Conservation (phyloP, 192 early-diverging fungal species). For the Helicostylum pulchrum region DNA sequence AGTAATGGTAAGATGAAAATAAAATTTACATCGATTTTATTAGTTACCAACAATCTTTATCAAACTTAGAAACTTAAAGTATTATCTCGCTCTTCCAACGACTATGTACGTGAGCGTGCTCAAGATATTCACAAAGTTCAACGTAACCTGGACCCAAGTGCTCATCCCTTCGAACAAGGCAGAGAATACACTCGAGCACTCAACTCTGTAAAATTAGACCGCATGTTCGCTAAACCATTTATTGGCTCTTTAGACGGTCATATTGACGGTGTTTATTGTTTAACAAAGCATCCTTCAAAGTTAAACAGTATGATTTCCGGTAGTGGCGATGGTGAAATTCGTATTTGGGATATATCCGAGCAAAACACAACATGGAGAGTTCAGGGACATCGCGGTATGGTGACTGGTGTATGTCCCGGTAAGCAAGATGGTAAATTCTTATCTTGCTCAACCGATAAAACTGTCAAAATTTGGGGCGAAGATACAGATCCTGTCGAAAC, state of each 20-base stretch:
- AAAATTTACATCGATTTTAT: no score
- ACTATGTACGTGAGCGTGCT: constrained; percentile 76
- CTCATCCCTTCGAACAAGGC: constrained; percentile 94
- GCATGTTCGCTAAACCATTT: constrained; percentile 98
- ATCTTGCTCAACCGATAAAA: constrained; percentile 92
- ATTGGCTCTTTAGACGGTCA: constrained; percentile 87
- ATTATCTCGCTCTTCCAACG: constrained; percentile 76
- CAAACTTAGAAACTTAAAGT: constrained; percentile 89
- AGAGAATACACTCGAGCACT: constrained; percentile 95
- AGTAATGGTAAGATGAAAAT: constrained; percentile 5
- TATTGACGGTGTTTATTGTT: constrained; percentile 91
- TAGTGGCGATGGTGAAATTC: constrained; percentile 92
- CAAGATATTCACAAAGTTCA: constrained; percentile 86
- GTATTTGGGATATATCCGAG: constrained; percentile 83
- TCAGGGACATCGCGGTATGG: constrained; percentile 80
- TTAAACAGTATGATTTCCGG: constrained; percentile 84
- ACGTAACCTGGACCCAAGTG: constrained; percentile 82
- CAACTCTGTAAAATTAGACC: constrained; percentile 89
- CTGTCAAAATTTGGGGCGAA: constrained; percentile 89
- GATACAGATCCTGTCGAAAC: constrained; percentile 62
- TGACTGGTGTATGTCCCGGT: constrained; percentile 78
- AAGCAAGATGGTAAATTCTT: constrained; percentile 70
- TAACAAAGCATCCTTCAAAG: constrained; percentile 91
- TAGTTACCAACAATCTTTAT: no score
- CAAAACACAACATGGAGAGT: constrained; percentile 77